Conservation (phyloP, 2,329 filamentous ascomycete genomes). For the Colletotrichum falcatum region DNA sequence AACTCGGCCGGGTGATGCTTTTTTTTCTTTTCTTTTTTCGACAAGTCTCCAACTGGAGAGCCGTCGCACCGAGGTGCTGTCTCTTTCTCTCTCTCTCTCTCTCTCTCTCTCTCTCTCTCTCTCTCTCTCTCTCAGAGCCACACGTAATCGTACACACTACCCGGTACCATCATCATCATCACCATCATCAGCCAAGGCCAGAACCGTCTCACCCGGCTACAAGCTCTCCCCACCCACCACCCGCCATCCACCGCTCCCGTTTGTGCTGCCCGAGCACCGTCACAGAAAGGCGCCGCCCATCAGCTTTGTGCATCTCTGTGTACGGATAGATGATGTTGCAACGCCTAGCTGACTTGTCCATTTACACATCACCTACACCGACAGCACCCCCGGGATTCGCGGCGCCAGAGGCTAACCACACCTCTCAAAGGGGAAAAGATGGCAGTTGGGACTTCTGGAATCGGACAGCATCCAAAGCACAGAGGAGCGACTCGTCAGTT, state of each 20-base stretch:
- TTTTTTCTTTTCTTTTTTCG: slow-evolving; percentile 23
- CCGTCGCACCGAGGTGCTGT: slow-evolving; percentile 9
- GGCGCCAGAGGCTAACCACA: too few species aligned
- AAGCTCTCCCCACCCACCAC: slow-evolving; percentile 13
- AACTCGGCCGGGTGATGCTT: not conserved
- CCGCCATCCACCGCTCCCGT: slow-evolving; percentile 23
- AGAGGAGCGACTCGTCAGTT: too few species aligned
- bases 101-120: too few species aligned
- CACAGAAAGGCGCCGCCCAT: not conserved
- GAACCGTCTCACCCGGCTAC: slow-evolving; percentile 35
- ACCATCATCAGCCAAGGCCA: slow-evolving; percentile 38
- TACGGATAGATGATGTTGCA: not conserved
- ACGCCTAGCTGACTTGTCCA: not conserved
- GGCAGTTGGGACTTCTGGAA: too few species aligned
- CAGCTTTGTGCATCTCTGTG: slow-evolving; percentile 2
- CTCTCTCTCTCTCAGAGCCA: not conserved
- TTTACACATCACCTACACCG: not conserved
- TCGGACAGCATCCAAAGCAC: too few species aligned
- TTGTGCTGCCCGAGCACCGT: slow-evolving; percentile 18
- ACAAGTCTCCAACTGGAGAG: slow-evolving; percentile 3
- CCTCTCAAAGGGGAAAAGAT: too few species aligned
- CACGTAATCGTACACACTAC: too few species aligned
- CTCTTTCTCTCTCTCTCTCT: too few species aligned
- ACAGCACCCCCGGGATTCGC: not conserved
- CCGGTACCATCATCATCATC: not conserved